Base-by-base conservation (phyloP, 2,329 filamentous ascomycete genomes). In the Aspergillus thermomutatus region DNA sequence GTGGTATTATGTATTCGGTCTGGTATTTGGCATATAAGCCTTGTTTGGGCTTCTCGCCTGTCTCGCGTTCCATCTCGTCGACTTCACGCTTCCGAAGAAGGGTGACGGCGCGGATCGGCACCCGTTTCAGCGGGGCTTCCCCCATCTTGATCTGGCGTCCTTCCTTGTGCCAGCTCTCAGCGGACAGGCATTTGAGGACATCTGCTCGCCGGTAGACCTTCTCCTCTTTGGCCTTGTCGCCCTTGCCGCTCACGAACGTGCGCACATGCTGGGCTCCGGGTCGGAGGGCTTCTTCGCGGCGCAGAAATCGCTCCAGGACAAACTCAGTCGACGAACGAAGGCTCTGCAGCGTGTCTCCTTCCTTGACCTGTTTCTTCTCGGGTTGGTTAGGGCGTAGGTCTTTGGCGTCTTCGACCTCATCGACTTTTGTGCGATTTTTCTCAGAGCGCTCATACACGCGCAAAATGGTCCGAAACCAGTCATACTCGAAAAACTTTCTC, bases 151-250 rank as follows among this genome's bases (percentile, higher is more conserved):
- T 86, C 26, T 87, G 88, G 10, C 93, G 85, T 0, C 94, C 94
- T 78, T 97, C 93, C 71, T 97, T 97, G 71, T 97, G 94, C 94
- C 94, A 99, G 1, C 91, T 96, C 71, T 99, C 94, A 1, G 90
- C 89, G 27, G 91, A 95, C 73, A 96, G 92, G 71, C 95, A 96
- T 41, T 83, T 81, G 2, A 92, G 85, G 0, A 97, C 86, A 63
- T 97, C 92, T 53, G 84, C 83, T 34, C 93, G 87, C 0, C 82
- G 82, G 69, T 86, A 97, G 0, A 97, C 91, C 1, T 90, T 87
- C 70, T 96, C 91, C 57, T 90, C 84, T 47, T 88, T 88, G 2
- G 83, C 76, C 49, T 87, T 88, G 47, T 86, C 85, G 14, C 87
- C 89, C 73, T 93, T 96, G 9, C 84, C 87, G 49, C 86, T 85